Base-by-base conservation (phyloP, 2,329 filamentous ascomycete genomes). In the Parascedosporium putredinis region DNA sequence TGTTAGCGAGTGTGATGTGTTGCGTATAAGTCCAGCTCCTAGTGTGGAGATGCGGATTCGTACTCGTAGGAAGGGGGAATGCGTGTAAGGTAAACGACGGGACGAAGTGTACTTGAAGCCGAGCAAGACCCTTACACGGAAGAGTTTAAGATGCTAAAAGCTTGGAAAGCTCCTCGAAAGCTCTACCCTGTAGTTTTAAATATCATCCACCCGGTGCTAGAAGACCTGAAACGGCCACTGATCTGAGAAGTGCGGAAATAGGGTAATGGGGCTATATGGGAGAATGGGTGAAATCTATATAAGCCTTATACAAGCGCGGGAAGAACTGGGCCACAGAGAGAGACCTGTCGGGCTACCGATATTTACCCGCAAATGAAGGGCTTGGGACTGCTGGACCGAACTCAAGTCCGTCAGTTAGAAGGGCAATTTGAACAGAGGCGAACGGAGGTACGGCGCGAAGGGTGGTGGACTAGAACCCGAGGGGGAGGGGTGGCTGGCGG, bases 321-420 rank as follows among this genome's bases (percentile, higher is more conserved):
- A 31, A 45, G n/a, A 14, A 45, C 38, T 31, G 23, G 38, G 27
- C 27, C 6, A 33, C 16, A 23, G 22, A 29, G 18, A 46, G 47
- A 45, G 22, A 45, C 18, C 38, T 44, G 40, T 33, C n/a, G 20
- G 29, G 38, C 38, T 45, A 43, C 47, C 47, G 47, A 50, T 50
- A 50, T 50, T 50, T 50, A 50, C 40, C 47, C 47, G 40, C 40
- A 50, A 50, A 50, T 50, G 47, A 50, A 50, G 25, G 20, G 20
- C 38, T 12, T 27, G 22, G 14, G n/a, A 20, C 18, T 33, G 31
- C 33, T 48, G 46, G 23, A 7, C 33, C 46, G 20, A 33, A 22
- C 22, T 38, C 25, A 12, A 29, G 14, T 12, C 23, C 22, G 40
- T 43, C 16, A 24, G 40, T n/a, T 6, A 50, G 38, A 27, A 31